These are phyloP conservation scores for Vanrija sp. DNA, from an alignment of 1,284 basidiomycete species.

Conservation along the genomic window DNA sequence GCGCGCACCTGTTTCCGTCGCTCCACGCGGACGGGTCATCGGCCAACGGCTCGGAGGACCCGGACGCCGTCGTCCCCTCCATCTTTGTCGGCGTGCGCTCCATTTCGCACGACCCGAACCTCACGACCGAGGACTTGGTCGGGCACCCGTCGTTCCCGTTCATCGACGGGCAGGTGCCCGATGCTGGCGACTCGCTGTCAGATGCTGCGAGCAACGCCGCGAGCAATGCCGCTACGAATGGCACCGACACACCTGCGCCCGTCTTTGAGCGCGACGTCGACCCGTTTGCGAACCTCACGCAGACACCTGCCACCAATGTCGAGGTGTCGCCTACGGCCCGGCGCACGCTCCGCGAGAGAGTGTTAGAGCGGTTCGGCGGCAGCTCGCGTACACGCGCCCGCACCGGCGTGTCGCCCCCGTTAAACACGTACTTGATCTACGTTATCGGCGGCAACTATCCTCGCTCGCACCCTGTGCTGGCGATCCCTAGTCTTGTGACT, in stretches of 20 bases:
- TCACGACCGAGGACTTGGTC: conserved; percentile 39
- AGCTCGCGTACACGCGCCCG: conserved; percentile 8
- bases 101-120: conserved; percentile 30
- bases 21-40: conserved; percentile 8
- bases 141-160: conserved; percentile 41
- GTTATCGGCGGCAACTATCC: conserved; percentile 72
- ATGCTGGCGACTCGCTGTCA: not conserved
- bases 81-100: conserved; percentile 47
- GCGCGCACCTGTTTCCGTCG: conserved; percentile 46
- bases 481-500: conserved; percentile 63
- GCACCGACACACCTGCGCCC: not conserved
- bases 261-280: conserved; percentile 11
- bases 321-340: not conserved
- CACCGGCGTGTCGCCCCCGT: conserved; percentile 11
- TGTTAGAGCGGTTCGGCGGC: conserved; percentile 17
- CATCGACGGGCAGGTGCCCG: conserved; percentile 32
- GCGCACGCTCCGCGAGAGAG: conserved; percentile 27
- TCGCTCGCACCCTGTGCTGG: conserved; percentile 75
- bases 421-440: conserved; percentile 46
- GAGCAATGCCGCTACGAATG: not conserved
- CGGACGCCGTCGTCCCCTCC: conserved; percentile 38
- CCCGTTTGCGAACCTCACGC: not conserved
- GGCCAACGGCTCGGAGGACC: conserved; percentile 11
- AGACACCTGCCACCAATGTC: not conserved
- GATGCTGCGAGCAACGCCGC: not conserved